Conservation (phyloP, 2,329 filamentous ascomycete species). For the Trichoderma lentiforme region DNA sequence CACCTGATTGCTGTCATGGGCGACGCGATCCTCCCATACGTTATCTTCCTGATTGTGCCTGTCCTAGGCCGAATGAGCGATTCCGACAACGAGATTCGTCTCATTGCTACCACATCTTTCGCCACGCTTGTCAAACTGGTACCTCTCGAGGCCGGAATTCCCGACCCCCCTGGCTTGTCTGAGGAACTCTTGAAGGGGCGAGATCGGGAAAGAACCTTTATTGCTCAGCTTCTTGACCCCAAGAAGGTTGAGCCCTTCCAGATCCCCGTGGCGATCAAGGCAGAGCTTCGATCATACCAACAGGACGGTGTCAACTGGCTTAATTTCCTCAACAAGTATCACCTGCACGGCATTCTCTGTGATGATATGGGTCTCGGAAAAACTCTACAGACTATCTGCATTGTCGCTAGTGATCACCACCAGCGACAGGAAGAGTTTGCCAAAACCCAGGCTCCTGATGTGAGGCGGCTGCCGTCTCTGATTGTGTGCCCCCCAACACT, state of each 20-base stretch:
- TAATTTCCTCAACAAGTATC: conserved; percentile 95
- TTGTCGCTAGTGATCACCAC: conserved; percentile 96
- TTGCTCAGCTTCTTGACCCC: conserved; percentile 90
- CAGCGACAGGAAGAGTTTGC: conserved; percentile 85
- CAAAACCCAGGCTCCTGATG: conserved; percentile 75
- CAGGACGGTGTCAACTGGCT: conserved; percentile 99
- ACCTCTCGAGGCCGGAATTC: conserved; percentile 93
- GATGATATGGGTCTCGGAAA: conserved; percentile 99
- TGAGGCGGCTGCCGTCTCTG: conserved; percentile 77
- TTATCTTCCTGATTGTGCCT: conserved; percentile 97
- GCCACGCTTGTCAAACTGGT: conserved; percentile 96
- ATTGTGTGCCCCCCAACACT: conserved; percentile 96
- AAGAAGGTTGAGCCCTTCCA: conserved; percentile 94
- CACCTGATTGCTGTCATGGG: conserved; percentile 99
- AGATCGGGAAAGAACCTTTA: conserved; percentile 93
- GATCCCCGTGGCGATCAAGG: conserved; percentile 96
- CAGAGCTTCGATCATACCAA: conserved; percentile 92
- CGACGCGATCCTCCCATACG: conserved; percentile 90
- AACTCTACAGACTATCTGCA: conserved; percentile 94
- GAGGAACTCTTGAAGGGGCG: conserved; percentile 83
- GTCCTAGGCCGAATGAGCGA: conserved; percentile 98
- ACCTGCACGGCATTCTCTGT: conserved; percentile 95
- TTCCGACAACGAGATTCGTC: conserved; percentile 89
- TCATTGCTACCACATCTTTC: conserved; percentile 94
- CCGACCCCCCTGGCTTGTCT: conserved; percentile 90